Evolutionary conservation across 192 early-diverging fungal species (phyloP), one percentile per base, ranked within the genome.

Genomic region (Linnemannia exigua): DNA sequence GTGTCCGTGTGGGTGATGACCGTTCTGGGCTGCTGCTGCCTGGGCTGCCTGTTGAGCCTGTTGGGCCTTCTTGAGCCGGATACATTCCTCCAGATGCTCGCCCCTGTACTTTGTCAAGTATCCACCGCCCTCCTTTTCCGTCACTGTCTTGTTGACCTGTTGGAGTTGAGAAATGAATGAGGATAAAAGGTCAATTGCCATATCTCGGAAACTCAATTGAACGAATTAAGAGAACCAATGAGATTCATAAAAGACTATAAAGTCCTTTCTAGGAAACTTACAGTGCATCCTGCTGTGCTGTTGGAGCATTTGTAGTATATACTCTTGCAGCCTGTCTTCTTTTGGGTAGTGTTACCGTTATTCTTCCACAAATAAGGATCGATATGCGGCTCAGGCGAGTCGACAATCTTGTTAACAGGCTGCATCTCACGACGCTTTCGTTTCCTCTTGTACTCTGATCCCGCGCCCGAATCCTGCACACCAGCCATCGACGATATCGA

Each of bases 221-320:
- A 17, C 14, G 15, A 52, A 19, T 3, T 15, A 47, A 71, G n/a
- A n/a, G n/a, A n/a, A n/a, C n/a, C n/a, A n/a, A n/a, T n/a, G n/a
- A n/a, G n/a, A n/a, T n/a, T n/a, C n/a, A n/a, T n/a, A n/a, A n/a
- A n/a, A n/a, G n/a, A n/a, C n/a, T n/a, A n/a, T n/a, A n/a, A n/a
- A n/a, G n/a, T n/a, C n/a, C n/a, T n/a, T n/a, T n/a, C n/a, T n/a
- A n/a, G n/a, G n/a, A 20, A n/a, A 69, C 79, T 76, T 73, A 82
- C 77, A 46, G 77, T 78, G 51, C 82, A 89, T 72, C 90, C 91
- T 70, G 84, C 88, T 63, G 81, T 86, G 50, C 90, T 90, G 74
- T 92, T 92, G 17, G 89, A 88, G 74, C 92, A 92, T 54, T 92
- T 92, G 80, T 91, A 91, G 74, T 92, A 92, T 66, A 91, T 87